phyloP scores from a whole-genome alignment of 2,329 filamentous ascomycete species.

The Cordyceps cateniannulata region DNA sequence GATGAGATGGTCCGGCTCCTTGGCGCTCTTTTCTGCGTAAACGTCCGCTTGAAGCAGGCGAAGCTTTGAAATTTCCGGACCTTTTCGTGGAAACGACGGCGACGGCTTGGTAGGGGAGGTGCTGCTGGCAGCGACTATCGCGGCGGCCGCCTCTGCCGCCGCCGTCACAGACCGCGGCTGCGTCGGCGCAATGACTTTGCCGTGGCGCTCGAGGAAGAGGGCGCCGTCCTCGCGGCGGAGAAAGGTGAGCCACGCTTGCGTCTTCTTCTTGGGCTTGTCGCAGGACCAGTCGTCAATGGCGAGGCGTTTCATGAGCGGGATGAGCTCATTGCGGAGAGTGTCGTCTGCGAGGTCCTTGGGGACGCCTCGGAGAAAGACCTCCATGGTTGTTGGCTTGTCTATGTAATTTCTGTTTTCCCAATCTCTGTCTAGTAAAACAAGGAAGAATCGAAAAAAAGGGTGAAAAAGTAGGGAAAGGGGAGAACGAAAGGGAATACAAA shows the following conservation, averaged over 20 bases:
- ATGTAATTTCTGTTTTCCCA: no score
- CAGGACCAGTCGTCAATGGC: constrained; percentile 36
- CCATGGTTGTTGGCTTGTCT: constrained; percentile 29
- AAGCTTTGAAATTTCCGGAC: constrained; percentile 22
- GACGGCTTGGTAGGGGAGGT: neutral
- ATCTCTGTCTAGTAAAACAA: no score
- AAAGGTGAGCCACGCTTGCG: constrained; percentile 37
- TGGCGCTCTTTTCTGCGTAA: constrained; percentile 29
- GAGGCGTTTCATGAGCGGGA: constrained; percentile 33
- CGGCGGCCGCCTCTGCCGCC: neutral
- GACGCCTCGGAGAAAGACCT: constrained; percentile 39
- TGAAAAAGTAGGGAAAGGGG: no score
- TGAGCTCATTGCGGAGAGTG: constrained; percentile 31
- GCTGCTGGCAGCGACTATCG: neutral
- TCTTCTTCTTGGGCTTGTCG: constrained; percentile 32
- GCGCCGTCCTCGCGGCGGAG: constrained; percentile 31
- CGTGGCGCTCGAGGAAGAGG: constrained; percentile 34
- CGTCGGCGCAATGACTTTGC: constrained; percentile 20
- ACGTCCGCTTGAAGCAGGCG: constrained; percentile 24
- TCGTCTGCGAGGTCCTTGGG: constrained; percentile 34
- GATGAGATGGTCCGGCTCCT: constrained; percentile 19
- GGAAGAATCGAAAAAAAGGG: no score
- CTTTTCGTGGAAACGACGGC: neutral
- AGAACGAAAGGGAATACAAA: neutral
- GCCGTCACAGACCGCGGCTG: neutral